These are phyloP conservation scores for Cladosporium sphaerospermum DNA, from an alignment of 2,329 filamentous ascomycete genomes.

Conservation along the genomic window DNA sequence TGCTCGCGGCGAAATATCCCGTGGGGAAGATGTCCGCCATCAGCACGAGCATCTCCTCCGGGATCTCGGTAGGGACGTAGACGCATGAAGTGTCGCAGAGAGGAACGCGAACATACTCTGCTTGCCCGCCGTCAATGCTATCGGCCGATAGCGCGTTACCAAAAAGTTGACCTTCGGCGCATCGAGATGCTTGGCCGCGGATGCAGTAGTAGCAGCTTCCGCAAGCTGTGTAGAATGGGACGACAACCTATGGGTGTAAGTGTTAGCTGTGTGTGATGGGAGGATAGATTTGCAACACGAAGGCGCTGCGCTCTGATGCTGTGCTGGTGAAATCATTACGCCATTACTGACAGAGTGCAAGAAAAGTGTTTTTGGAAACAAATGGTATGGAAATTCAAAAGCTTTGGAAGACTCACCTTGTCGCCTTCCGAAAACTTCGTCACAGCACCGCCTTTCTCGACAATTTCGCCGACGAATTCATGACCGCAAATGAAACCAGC, in stretches of 20 bases:
- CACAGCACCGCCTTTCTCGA: constrained; percentile 61
- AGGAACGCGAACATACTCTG: constrained; percentile 60
- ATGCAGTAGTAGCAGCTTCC: constrained; percentile 80
- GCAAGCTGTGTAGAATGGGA: constrained; percentile 77
- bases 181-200: constrained; percentile 69
- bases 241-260: constrained; percentile 53
- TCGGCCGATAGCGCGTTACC: constrained; percentile 27
- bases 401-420: constrained; percentile 20
- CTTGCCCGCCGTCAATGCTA: constrained; percentile 28
- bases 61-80: constrained; percentile 63
- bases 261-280: background rate
- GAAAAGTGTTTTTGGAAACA: background rate
- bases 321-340: no score
- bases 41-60: constrained; percentile 68
- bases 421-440: constrained; percentile 67
- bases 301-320: no score
- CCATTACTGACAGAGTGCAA: background rate
- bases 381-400: background rate
- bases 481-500: constrained; percentile 65
- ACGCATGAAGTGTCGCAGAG: constrained; percentile 72
- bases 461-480: constrained; percentile 75
- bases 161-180: constrained; percentile 56
- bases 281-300: background rate
- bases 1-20: constrained; percentile 75
- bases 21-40: constrained; percentile 91